Conservation (phyloP, 176 grass and related monocot genomes). For the Luzula sylvatica region DNA sequence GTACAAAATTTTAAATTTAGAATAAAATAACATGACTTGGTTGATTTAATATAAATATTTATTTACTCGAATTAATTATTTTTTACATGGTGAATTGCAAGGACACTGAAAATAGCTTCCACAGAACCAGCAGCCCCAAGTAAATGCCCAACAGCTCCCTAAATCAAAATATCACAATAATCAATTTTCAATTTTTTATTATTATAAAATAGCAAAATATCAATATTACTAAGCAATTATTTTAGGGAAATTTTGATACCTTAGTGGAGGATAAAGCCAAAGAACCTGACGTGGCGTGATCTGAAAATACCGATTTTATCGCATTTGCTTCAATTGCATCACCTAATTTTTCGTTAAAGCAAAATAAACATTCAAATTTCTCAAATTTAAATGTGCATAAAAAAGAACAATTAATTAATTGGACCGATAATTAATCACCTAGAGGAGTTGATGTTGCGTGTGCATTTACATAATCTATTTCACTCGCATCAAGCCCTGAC, state of each 20-base stretch:
- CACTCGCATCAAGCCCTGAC: constrained; percentile 64
- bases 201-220: background rate
- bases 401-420: background rate
- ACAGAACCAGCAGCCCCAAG: constrained; percentile 81
- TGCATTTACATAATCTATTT: constrained; percentile 86
- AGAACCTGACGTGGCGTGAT: constrained; percentile 55
- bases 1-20: background rate
- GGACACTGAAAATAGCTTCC: constrained; percentile 76
- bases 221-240: background rate
- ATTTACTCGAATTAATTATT: background rate
- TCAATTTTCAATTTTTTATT: too few species aligned
- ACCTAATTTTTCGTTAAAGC: constrained; percentile 31
- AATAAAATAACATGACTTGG: background rate
- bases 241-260: constrained; percentile 22
- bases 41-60: background rate
- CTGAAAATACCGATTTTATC: constrained; percentile 55
- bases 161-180: background rate
- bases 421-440: too few species aligned
- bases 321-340: constrained; percentile 71
- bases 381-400: constrained; percentile 1
- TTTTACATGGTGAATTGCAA: constrained; percentile 74
- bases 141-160: constrained; percentile 92
- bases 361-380: background rate
- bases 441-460: constrained; percentile 95
- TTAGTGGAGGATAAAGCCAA: constrained; percentile 83